These are phyloP conservation scores for Zygotorulaspora florentina DNA, from an alignment of 805 yeast genomes.

Conservation along the genomic window DNA sequence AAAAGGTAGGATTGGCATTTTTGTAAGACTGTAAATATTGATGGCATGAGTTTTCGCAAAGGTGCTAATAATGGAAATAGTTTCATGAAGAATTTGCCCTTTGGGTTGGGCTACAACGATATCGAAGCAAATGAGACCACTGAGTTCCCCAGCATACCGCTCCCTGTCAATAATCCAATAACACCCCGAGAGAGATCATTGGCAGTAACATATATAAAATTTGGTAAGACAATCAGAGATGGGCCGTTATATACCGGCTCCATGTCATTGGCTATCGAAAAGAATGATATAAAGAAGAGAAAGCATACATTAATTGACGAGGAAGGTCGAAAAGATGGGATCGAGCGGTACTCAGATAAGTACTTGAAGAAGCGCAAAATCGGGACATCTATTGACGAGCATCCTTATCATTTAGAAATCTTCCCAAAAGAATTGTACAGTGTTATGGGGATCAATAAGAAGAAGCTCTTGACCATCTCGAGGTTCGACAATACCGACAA, in stretches of 20 bases:
- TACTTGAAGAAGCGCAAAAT: conserved; percentile 67
- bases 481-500: conserved; percentile 31
- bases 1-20: background rate
- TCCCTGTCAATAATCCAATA: conserved; percentile 64
- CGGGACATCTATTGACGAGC: conserved; percentile 70
- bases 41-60: conserved; percentile 51
- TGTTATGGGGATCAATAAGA: conserved; percentile 63
- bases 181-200: conserved; percentile 47
- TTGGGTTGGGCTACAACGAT: conserved; percentile 67
- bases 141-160: conserved; percentile 40
- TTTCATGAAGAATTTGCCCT: conserved; percentile 48
- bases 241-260: conserved; percentile 68
- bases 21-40: background rate
- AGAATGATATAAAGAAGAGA: conserved; percentile 19
- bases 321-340: conserved; percentile 56
- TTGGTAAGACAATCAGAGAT: conserved; percentile 50
- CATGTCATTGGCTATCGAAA: conserved; percentile 31
- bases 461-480: conserved; percentile 45
- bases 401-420: conserved; percentile 65
- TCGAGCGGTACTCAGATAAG: conserved; percentile 76
- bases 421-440: conserved; percentile 75
- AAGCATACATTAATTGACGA: conserved; percentile 32
- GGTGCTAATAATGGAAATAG: conserved; percentile 40
- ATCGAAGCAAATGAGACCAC: conserved; percentile 41
- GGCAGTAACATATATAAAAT: conserved; percentile 53